Base-by-base conservation (phyloP, 108 stramenopile genomes). In the Cyclostephanos tholiformis region DNA sequence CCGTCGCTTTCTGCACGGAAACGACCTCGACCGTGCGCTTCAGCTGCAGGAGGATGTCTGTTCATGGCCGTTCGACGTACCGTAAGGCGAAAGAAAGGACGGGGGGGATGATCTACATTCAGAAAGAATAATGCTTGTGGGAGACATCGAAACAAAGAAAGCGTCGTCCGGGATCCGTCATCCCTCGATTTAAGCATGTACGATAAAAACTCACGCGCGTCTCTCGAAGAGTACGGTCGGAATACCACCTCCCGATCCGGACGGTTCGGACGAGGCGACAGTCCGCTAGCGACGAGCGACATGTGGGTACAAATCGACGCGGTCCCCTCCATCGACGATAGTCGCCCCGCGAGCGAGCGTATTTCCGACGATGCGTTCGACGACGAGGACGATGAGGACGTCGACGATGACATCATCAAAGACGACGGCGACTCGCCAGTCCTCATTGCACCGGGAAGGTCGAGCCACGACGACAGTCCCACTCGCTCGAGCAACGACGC, bases 191-290 rank as follows among this genome's bases (percentile, higher is more conserved):
- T 1, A 4, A 29, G 6, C 6, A 4, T 26, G 12, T 56, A 26
- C 3, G 5, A 26, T 7, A 4, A 0, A 29, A 30, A 58, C 57
- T 58, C 26, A 68, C 91, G 92, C 13, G 92, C 90, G 77, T 94
- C 92, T 35, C 92, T 80, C 13, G 87, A 88, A 9, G 88, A 89
- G 61, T 86, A 94, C 0, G 92, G 92, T 50, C 88, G 85, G 64
- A 94, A 94, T 29, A 82, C 22, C 3, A 91, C 89, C 4, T 77
- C 81, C 59, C 90, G 75, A 75, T 82, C 85, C 4, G 90, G 89
- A 35, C 92, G 80, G 49, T 85, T 78, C 25, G 90, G 82, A 48
- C 90, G 72, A n/a, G 53, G 63, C 19, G 82, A 83, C 72, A 91
- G 67, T n/a, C 92, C 90, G 46, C 86, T 67, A 12, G 90, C 87